These are phyloP conservation scores for Tolypocladium endophyticum DNA, from an alignment of 2,329 filamentous ascomycete genomes.

Conservation along the genomic window DNA sequence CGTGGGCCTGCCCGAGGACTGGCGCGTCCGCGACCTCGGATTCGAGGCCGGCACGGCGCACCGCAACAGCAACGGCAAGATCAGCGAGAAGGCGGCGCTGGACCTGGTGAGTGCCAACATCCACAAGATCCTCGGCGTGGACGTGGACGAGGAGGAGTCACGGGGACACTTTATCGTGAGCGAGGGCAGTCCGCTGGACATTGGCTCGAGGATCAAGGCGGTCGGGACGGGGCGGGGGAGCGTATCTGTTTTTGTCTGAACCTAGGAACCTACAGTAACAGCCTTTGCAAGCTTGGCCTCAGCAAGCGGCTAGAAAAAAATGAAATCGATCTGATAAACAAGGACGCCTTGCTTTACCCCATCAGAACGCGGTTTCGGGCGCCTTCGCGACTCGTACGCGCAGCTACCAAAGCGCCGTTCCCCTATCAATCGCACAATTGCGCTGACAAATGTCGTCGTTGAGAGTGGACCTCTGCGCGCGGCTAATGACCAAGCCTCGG, in stretches of 20 bases:
- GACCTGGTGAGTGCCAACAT: constrained; percentile 47
- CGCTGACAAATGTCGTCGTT: not conserved
- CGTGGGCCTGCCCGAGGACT: constrained; percentile 51
- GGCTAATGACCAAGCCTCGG: constrained; percentile 15
- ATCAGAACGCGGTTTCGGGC: not conserved
- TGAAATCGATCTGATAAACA: not conserved
- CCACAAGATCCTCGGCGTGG: constrained; percentile 44
- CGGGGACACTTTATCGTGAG: constrained; percentile 48
- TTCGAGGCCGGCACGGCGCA: constrained; percentile 50
- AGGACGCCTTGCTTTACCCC: not conserved
- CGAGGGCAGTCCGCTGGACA: constrained; percentile 52
- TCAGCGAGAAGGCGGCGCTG: constrained; percentile 44
- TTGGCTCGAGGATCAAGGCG: constrained; percentile 44
- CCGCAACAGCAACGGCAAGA: constrained; percentile 41
- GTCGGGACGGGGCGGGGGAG: constrained; percentile 27
- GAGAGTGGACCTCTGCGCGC: constrained; percentile 11
- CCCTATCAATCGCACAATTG: not conserved
- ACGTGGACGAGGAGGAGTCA: constrained; percentile 15
- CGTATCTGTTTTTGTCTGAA: constrained; percentile 5
- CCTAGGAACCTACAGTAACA: not conserved
- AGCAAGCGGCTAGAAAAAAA: not conserved
- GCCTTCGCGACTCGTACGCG: not conserved
- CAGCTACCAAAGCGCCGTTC: not conserved
- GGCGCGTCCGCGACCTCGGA: constrained; percentile 48
- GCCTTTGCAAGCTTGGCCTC: too few species aligned